phyloP scores from a whole-genome alignment of 257 asterid genomes.

The Apocynum venetum region DNA sequence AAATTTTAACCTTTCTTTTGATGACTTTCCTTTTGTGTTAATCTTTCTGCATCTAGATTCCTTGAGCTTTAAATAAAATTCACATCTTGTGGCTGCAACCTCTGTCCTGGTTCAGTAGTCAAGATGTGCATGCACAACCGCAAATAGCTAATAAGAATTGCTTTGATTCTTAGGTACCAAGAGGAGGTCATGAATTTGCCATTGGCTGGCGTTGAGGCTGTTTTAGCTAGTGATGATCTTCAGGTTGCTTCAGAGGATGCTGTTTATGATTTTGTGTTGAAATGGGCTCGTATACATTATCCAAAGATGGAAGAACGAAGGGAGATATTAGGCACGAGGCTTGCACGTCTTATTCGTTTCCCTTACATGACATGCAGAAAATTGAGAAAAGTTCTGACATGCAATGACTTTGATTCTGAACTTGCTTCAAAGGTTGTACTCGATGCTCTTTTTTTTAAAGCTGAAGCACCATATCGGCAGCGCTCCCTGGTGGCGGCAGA shows the following conservation, averaged over 20 bases:
- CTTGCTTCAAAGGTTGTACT: conserved; percentile 60
- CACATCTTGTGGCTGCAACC: neutral
- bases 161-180: conserved; percentile 41
- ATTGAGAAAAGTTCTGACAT: conserved; percentile 61
- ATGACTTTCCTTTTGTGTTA: neutral
- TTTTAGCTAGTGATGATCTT: conserved; percentile 64
- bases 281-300: conserved; percentile 72
- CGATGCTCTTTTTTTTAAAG: conserved; percentile 76
- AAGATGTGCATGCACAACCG: neutral
- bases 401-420: conserved; percentile 60
- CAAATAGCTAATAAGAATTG: neutral
- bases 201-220: conserved; percentile 70
- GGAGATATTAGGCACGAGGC: conserved; percentile 51
- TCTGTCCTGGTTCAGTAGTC: neutral
- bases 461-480: conserved; percentile 68
- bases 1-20: neutral
- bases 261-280: conserved; percentile 65
- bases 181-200: conserved; percentile 75
- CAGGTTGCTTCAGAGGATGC: conserved; percentile 84
- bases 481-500: conserved; percentile 48
- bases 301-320: conserved; percentile 60
- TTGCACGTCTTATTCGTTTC: conserved; percentile 64
- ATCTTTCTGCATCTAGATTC: neutral
- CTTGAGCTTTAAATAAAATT: neutral
- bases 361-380: conserved; percentile 83